Conservation (phyloP, 1,284 basidiomycete genomes). For the Cutaneotrichosporon cutaneum region DNA sequence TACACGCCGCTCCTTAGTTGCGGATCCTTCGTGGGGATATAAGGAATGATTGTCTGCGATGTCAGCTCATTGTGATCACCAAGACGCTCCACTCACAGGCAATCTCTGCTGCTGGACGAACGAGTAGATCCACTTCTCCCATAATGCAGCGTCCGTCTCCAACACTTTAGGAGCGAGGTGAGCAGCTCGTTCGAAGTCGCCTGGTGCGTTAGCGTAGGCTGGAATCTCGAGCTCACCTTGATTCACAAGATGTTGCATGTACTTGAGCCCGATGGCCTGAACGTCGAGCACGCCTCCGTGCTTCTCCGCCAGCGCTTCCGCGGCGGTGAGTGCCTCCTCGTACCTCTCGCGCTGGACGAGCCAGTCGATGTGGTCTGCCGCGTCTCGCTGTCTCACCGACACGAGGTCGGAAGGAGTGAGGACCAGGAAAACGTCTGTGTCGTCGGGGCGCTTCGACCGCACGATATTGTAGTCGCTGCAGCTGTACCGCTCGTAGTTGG, state of each 20-base stretch:
- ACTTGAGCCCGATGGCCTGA: constrained; percentile 74
- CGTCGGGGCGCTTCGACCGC: constrained; percentile 44
- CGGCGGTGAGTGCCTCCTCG: constrained; percentile 80
- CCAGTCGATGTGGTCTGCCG: constrained; percentile 89
- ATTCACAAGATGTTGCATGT: constrained; percentile 73
- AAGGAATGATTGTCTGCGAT: constrained; percentile 76
- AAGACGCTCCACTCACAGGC: constrained; percentile 58
- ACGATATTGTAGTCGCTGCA: constrained; percentile 88
- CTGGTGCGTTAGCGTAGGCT: constrained; percentile 52
- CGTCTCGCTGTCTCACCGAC: constrained; percentile 78
- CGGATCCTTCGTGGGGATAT: constrained; percentile 78
- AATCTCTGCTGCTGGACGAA: constrained; percentile 83
- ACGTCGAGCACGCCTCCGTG: constrained; percentile 60
- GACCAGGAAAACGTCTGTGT: constrained; percentile 62
- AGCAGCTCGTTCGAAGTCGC: constrained; percentile 79
- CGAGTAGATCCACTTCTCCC: constrained; percentile 94
- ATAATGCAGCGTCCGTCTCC: constrained; percentile 70
- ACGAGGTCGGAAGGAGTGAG: constrained; percentile 86
- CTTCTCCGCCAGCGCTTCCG: constrained; percentile 63
- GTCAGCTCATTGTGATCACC: background rate
- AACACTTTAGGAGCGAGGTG: constrained; percentile 83
- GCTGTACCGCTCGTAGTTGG: constrained; percentile 75
- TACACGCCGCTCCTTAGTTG: constrained; percentile 82
- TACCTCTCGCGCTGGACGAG: constrained; percentile 80
- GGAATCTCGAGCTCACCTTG: constrained; percentile 59